phyloP scores from a whole-genome alignment of 2,329 filamentous ascomycete genomes.

The Cyanodermella asteris region DNA sequence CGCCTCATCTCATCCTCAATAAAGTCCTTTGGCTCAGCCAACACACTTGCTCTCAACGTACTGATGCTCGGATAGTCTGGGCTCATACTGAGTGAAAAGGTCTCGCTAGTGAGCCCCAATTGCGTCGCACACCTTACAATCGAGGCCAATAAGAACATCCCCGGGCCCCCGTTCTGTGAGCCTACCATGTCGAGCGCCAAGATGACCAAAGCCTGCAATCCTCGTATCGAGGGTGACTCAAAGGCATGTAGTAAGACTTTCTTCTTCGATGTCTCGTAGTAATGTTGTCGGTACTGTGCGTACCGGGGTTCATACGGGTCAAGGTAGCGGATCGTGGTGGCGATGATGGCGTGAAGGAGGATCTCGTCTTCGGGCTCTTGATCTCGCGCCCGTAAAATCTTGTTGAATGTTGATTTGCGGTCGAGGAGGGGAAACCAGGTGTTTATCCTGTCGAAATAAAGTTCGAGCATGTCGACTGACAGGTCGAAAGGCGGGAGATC shows the following conservation, averaged over 20 bases:
- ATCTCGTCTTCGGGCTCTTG: slow-evolving; percentile 66
- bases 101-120: slow-evolving; percentile 64
- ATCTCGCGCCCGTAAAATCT: slow-evolving; percentile 54
- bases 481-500: slow-evolving; percentile 56
- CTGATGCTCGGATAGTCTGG: slow-evolving; percentile 72
- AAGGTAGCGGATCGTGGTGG: slow-evolving; percentile 65
- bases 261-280: slow-evolving; percentile 64
- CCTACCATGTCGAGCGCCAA: slow-evolving; percentile 68
- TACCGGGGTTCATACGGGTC: too few species aligned
- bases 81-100: slow-evolving; percentile 54
- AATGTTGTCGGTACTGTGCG: slow-evolving; percentile 50
- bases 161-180: slow-evolving; percentile 70
- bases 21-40: slow-evolving; percentile 65
- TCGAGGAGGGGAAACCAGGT: slow-evolving; percentile 84
- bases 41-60: slow-evolving; percentile 62
- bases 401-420: slow-evolving; percentile 57
- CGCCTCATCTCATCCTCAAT: slow-evolving; percentile 75
- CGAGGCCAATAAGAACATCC: slow-evolving; percentile 76
- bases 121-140: slow-evolving; percentile 80
- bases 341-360: slow-evolving; percentile 70
- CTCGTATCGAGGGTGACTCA: slow-evolving; percentile 74
- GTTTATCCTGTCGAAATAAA: slow-evolving; percentile 63
- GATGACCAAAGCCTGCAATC: slow-evolving; percentile 70
- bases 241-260: slow-evolving; percentile 71
- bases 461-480: slow-evolving; percentile 48